Percentiles rank a stretch among this genome's conserved stretches.
These are phyloP conservation scores for Microcera coccophila DNA, from an alignment of 2,329 filamentous ascomycete genomes.

Conservation along the genomic window DNA sequence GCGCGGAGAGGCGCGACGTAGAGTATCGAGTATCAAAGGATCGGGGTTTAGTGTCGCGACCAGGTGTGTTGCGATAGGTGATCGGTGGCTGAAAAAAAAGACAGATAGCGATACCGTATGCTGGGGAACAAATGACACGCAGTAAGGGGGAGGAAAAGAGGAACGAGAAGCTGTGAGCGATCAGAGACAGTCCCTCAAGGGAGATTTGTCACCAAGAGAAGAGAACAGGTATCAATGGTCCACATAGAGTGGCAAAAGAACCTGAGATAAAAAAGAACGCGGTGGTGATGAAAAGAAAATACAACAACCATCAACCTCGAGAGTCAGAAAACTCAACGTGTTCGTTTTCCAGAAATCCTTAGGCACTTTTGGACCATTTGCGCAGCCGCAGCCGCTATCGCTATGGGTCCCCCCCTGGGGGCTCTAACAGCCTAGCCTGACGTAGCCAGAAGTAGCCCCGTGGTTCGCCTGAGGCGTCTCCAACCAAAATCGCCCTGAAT, in stretches of 20 bases:
- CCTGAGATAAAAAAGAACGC: slow-evolving; percentile 5
- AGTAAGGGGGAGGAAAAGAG: not conserved
- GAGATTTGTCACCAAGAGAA: not conserved
- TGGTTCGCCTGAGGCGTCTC: not conserved
- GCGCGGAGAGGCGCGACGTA: slow-evolving; percentile 3
- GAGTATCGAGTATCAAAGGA: not conserved
- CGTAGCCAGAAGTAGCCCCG: not conserved
- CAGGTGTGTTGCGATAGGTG: not conserved
- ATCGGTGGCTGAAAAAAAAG: not conserved
- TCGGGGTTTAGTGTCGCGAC: not conserved
- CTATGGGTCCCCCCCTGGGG: too few species aligned
- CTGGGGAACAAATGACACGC: not conserved
- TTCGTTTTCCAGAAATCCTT: slow-evolving; percentile 20
- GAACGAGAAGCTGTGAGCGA: not conserved
- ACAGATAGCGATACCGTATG: not conserved
- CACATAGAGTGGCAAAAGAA: not conserved
- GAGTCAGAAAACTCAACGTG: slow-evolving; percentile 27
- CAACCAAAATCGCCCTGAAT: not conserved
- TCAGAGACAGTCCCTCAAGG: not conserved
- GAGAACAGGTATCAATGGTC: not conserved
- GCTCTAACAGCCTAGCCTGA: too few species aligned
- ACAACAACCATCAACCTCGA: slow-evolving; percentile 9
- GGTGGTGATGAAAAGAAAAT: slow-evolving; percentile 4
- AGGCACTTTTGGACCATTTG: too few species aligned
- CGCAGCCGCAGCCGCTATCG: too few species aligned